phyloP scores from a whole-genome alignment of 2,329 filamentous ascomycete species.

The Calonectria henricotiae region DNA sequence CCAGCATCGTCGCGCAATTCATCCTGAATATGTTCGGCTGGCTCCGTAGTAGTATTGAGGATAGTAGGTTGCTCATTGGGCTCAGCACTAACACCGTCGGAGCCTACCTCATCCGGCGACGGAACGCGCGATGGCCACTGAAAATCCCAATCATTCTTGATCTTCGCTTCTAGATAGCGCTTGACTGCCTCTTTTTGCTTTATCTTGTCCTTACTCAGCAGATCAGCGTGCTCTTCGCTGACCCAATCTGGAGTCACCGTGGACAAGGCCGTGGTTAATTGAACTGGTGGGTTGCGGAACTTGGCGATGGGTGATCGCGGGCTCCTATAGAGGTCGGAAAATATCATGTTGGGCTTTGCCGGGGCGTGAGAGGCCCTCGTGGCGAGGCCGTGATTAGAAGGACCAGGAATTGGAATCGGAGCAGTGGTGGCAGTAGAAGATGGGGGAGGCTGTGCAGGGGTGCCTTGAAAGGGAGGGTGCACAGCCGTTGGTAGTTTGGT shows the following conservation, averaged over 20 bases:
- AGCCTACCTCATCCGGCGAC: slow-evolving; percentile 27
- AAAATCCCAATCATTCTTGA: slow-evolving; percentile 76
- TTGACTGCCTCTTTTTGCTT: slow-evolving; percentile 77
- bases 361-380: slow-evolving; percentile 44
- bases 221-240: slow-evolving; percentile 73
- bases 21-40: slow-evolving; percentile 50
- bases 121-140: slow-evolving; percentile 65
- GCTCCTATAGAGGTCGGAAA: slow-evolving; percentile 74
- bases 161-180: slow-evolving; percentile 68
- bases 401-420: slow-evolving; percentile 39
- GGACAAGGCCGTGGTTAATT: slow-evolving; percentile 53
- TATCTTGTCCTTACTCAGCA: slow-evolving; percentile 74
- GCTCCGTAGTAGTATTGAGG: slow-evolving; percentile 38
- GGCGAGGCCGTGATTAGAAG: slow-evolving; percentile 38
- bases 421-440: slow-evolving; percentile 45
- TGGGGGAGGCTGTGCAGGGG: slow-evolving; percentile 46
- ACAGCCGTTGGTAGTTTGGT: slow-evolving; percentile 48
- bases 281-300: slow-evolving; percentile 62
- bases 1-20: slow-evolving; percentile 57
- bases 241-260: slow-evolving; percentile 56
- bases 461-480: slow-evolving; percentile 47
- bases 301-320: slow-evolving; percentile 70
- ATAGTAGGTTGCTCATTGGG: slow-evolving; percentile 19
- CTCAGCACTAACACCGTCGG: slow-evolving; percentile 31
- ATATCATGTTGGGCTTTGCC: slow-evolving; percentile 64